Conservation (phyloP, 306 rosid genomes). For the Vigna nakashimae region DNA sequence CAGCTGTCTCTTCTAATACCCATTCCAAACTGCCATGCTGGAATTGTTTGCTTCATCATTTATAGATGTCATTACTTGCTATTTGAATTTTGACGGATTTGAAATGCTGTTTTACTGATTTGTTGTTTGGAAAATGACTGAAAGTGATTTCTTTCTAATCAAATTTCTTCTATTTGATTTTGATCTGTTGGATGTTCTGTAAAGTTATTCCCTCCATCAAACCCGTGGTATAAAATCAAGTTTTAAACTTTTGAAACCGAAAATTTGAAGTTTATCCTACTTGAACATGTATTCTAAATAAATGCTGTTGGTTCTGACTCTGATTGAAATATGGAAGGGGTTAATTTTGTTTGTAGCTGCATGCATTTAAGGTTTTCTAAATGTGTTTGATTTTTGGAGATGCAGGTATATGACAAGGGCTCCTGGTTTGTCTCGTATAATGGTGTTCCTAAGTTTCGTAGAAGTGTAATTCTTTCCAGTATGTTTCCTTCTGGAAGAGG, state of each 20-base stretch:
- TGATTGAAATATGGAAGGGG: not conserved
- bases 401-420: slow-evolving; percentile 88
- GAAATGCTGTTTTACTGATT: slow-evolving; percentile 7
- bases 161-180: slow-evolving; percentile 23
- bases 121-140: slow-evolving; percentile 12
- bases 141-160: slow-evolving; percentile 21
- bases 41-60: slow-evolving; percentile 18
- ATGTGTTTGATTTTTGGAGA: slow-evolving; percentile 32
- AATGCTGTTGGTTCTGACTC: slow-evolving; percentile 4
- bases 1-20: not conserved
- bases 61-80: not conserved
- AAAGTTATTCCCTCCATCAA: not conserved
- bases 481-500: slow-evolving; percentile 92
- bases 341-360: slow-evolving; percentile 13
- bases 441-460: slow-evolving; percentile 73
- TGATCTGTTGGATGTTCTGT: slow-evolving; percentile 25
- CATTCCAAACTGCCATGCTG: not conserved
- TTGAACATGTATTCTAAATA: slow-evolving; percentile 27
- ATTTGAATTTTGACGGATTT: slow-evolving; percentile 17
- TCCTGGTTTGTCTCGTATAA: slow-evolving; percentile 72
- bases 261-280: slow-evolving; percentile 27
- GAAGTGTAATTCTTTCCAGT: slow-evolving; percentile 63
- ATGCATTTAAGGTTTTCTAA: slow-evolving; percentile 7
- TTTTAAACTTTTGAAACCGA: slow-evolving; percentile 23
- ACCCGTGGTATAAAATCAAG: not conserved